These are phyloP conservation scores for Hansenula lynferdii DNA, from an alignment of 1,139 yeast genomes.

Conservation along the genomic window DNA sequence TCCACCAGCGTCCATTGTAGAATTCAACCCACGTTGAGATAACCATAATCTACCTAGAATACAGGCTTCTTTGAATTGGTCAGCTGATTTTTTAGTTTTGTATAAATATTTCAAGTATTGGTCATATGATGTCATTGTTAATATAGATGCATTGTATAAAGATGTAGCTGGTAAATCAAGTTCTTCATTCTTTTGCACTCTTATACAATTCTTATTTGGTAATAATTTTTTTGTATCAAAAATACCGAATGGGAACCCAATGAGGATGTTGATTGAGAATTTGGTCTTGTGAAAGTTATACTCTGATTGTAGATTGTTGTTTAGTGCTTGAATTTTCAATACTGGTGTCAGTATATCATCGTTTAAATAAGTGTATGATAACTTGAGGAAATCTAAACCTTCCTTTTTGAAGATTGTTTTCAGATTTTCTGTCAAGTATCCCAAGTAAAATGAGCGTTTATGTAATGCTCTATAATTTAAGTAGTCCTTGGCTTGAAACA, in stretches of 20 bases:
- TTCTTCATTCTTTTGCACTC: conserved; percentile 49
- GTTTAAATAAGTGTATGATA: conserved; percentile 61
- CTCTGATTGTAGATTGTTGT: conserved; percentile 30
- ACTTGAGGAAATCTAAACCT: conserved; percentile 40
- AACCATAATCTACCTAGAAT: conserved; percentile 87
- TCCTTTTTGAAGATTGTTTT: conserved; percentile 49
- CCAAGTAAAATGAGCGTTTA: conserved; percentile 83
- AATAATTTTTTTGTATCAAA: conserved; percentile 74
- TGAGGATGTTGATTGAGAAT: conserved; percentile 64
- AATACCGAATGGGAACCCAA: conserved; percentile 64
- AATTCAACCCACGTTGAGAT: conserved; percentile 74
- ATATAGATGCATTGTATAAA: conserved; percentile 72
- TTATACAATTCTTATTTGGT: conserved; percentile 74
- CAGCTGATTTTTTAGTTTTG: conserved; percentile 70
- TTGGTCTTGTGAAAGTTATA: conserved; percentile 60
- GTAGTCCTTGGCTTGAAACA: conserved; percentile 85
- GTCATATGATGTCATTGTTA: conserved; percentile 64
- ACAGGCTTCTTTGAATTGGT: conserved; percentile 86
- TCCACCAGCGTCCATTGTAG: conserved; percentile 58
- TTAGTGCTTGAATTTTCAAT: conserved; percentile 42
- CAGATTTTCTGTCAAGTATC: conserved; percentile 66
- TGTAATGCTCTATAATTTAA: conserved; percentile 85
- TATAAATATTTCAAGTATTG: conserved; percentile 72
- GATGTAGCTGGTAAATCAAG: conserved; percentile 73
- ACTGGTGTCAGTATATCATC: conserved; percentile 66